These are phyloP conservation scores for Dioscorea cayenensis DNA, from an alignment of 116 monocot genomes.

Conservation along the genomic window DNA sequence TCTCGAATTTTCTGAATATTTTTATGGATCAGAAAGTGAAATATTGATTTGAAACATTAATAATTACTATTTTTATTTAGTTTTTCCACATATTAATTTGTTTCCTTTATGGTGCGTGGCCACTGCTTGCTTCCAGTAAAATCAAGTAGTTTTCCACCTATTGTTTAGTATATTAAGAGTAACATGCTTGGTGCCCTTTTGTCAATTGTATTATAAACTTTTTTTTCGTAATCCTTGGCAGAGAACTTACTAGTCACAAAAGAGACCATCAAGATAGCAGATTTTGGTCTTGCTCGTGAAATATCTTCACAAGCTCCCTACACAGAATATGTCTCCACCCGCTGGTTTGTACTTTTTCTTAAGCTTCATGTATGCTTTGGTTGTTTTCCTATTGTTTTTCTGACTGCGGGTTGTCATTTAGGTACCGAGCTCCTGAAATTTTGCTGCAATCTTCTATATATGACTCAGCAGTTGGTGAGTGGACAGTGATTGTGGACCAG, in stretches of 20 bases:
- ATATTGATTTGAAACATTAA: too few relatives aligned
- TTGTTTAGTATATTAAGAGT: too few relatives aligned
- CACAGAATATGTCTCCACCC: conserved; percentile 99
- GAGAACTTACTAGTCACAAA: conserved; percentile 88
- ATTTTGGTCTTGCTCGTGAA: conserved; percentile 99
- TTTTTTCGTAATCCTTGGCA: conserved; percentile 18
- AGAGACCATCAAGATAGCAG: conserved; percentile 83
- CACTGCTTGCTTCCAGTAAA: too few relatives aligned
- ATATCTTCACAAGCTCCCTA: conserved; percentile 74
- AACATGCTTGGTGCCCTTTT: too few relatives aligned
- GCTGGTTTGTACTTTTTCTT: conserved; percentile 43
- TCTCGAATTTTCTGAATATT: too few relatives aligned
- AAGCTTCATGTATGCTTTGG: not conserved
- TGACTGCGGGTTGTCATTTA: conserved; percentile 10
- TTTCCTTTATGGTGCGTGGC: too few relatives aligned
- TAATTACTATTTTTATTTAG: too few relatives aligned
- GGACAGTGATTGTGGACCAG: not conserved
- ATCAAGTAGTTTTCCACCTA: too few relatives aligned
- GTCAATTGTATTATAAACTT: not conserved
- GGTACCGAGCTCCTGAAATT: conserved; percentile 81
- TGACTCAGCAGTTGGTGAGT: conserved; percentile 86
- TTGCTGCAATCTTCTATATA: conserved; percentile 62
- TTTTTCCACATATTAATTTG: too few relatives aligned
- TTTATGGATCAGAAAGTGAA: too few relatives aligned
- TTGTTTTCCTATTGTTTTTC: not conserved